These are phyloP conservation scores for Mycosarcoma maydis DNA, from an alignment of 1,284 basidiomycete genomes.

Conservation along the genomic window DNA sequence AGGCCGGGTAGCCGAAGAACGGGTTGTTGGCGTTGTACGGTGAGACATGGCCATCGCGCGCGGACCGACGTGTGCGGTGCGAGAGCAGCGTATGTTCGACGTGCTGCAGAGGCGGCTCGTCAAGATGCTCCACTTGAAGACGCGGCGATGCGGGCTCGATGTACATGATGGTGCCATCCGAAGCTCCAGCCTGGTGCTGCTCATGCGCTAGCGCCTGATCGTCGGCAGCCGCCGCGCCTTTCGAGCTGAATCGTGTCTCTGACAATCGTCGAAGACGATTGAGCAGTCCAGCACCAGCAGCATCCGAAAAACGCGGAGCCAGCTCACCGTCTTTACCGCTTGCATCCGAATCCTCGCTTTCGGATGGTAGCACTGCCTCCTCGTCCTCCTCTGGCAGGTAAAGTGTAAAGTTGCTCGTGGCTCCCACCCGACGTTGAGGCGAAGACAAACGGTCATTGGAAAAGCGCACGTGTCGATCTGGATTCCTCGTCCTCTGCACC, in stretches of 20 bases:
- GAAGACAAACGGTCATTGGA: slow-evolving; percentile 8
- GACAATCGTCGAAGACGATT: slow-evolving; percentile 25
- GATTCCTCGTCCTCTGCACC: slow-evolving; percentile 4
- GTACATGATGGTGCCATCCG: slow-evolving; percentile 39
- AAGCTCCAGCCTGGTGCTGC: slow-evolving; percentile 1
- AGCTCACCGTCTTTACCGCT: slow-evolving; percentile 54
- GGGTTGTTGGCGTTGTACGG: slow-evolving; percentile 73
- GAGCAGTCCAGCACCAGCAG: slow-evolving; percentile 4
- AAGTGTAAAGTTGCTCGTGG: slow-evolving; percentile 36
- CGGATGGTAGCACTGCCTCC: slow-evolving; percentile 22
- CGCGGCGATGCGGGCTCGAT: slow-evolving; percentile 39
- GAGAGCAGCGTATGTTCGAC: slow-evolving; percentile 48
- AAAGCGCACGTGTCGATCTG: slow-evolving; percentile 37
- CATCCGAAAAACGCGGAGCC: neutral
- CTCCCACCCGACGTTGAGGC: slow-evolving; percentile 24
- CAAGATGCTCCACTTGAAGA: slow-evolving; percentile 47
- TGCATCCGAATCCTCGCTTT: slow-evolving; percentile 44
- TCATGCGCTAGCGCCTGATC: neutral
- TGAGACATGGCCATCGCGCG: slow-evolving; percentile 57
- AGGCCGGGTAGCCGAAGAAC: slow-evolving; percentile 82
- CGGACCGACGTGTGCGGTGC: slow-evolving; percentile 55
- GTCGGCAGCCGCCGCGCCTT: neutral
- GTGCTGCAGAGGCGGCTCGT: slow-evolving; percentile 45
- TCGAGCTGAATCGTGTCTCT: slow-evolving; percentile 18
- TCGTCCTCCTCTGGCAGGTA: slow-evolving; percentile 35